These are phyloP conservation scores for Bassia scoparia DNA, from an alignment of 148 eudicot species.

Conservation along the genomic window DNA sequence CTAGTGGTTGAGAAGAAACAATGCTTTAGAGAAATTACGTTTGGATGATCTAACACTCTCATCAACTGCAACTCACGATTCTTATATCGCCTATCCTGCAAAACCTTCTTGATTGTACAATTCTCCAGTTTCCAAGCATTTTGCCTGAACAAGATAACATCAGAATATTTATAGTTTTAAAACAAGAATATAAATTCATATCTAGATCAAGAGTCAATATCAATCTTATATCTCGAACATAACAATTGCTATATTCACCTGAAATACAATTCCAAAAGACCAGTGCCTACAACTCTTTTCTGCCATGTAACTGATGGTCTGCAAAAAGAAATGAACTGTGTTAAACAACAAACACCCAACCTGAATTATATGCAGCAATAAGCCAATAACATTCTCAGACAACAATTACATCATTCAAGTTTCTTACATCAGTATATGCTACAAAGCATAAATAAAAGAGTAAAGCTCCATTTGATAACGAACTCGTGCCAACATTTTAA, in stretches of 20 bases:
- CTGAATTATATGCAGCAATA: too few species aligned
- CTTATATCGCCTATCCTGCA: constrained; percentile 66
- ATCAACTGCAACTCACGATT: constrained; percentile 67
- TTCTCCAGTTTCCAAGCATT: constrained; percentile 66
- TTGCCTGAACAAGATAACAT: constrained; percentile 40
- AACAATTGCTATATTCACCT: constrained; percentile 28
- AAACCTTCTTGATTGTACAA: constrained; percentile 67
- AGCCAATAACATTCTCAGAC: background rate
- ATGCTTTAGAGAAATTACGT: constrained; percentile 61
- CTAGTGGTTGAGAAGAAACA: constrained; percentile 74
- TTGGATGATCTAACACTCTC: constrained; percentile 67
- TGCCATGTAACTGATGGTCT: constrained; percentile 76
- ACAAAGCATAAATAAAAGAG: background rate
- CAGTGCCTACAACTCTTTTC: constrained; percentile 68
- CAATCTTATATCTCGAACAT: too few species aligned
- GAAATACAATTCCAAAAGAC: constrained; percentile 70
- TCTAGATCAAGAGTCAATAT: background rate
- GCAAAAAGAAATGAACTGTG: constrained; percentile 6
- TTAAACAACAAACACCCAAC: background rate
- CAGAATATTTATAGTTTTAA: background rate
- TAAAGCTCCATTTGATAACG: too few species aligned
- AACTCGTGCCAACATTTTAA: background rate
- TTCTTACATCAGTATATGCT: background rate
- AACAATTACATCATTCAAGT: background rate
- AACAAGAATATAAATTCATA: background rate